A percentile compares a stretch with the other conserved stretches of the same genome.
phyloP scores from a whole-genome alignment of 106 monocot species.

The Alisma plantagoaquatica region DNA sequence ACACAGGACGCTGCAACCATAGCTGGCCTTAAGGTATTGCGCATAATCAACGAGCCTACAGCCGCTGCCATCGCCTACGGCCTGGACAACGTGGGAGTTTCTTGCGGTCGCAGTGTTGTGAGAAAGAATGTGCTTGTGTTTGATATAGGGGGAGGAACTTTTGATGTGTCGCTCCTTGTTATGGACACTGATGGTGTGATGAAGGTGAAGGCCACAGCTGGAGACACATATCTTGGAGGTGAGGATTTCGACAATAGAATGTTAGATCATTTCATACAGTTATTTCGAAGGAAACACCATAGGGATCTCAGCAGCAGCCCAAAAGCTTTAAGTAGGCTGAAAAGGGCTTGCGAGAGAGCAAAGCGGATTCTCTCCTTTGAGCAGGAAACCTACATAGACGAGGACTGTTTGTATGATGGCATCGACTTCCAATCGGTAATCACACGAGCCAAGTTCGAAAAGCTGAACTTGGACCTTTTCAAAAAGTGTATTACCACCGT shows the following conservation, averaged over 20 bases:
- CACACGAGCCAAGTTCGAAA: constrained; percentile 9
- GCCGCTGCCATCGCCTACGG: constrained; percentile 17
- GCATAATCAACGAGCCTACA: constrained; percentile 1
- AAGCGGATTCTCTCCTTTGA: constrained; percentile 9
- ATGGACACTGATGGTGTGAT: constrained; percentile 5
- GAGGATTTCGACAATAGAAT: constrained; percentile 16
- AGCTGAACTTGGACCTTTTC: constrained; percentile 32
- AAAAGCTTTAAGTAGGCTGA: not conserved
- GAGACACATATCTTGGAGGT: constrained; percentile 15
- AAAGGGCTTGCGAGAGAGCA: constrained; percentile 11
- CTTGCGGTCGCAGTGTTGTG: not conserved
- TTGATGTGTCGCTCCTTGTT: constrained; percentile 10
- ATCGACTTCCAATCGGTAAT: constrained; percentile 9
- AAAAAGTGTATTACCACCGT: constrained; percentile 51
- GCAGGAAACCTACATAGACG: constrained; percentile 6
- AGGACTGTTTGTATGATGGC: constrained; percentile 8
- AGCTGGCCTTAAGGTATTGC: constrained; percentile 14
- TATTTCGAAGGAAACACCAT: constrained; percentile 8
- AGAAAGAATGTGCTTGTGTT: constrained; percentile 14
- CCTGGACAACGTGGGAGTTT: constrained; percentile 4
- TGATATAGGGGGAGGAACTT: constrained; percentile 2
- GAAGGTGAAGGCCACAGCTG: constrained; percentile 13
- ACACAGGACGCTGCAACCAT: constrained; percentile 15
- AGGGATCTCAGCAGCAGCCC: constrained; percentile 11
- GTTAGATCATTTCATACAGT: constrained; percentile 5